Evolutionary conservation across 2,329 filamentous ascomycete genomes (phyloP).

Genomic region (Trichoderma guizhouense): DNA sequence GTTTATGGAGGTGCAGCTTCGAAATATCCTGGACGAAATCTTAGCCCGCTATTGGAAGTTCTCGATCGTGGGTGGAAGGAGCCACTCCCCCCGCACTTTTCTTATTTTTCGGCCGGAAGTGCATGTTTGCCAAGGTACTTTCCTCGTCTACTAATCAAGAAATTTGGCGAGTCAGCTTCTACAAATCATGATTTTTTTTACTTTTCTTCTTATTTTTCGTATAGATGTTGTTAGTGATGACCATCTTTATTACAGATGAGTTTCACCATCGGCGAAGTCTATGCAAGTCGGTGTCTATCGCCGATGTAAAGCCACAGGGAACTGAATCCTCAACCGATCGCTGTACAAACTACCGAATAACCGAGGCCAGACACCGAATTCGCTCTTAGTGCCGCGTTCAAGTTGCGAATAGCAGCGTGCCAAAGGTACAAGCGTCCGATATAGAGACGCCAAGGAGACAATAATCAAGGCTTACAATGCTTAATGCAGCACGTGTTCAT

Average conservation of each 20-base stretch:
- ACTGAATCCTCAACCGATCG: neutral
- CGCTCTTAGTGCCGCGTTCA: neutral
- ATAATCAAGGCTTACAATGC: neutral
- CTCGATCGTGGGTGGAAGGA: neutral
- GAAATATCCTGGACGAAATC: neutral
- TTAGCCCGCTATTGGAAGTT: neutral
- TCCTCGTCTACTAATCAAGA: neutral
- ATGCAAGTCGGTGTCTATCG: neutral
- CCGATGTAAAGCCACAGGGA: neutral
- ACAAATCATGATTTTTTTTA: neutral
- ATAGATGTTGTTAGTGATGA: neutral
- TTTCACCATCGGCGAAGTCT: neutral
- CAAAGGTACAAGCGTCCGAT: neutral
- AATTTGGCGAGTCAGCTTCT: neutral
- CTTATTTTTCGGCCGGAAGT: neutral
- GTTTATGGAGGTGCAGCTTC: neutral
- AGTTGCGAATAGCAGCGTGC: neutral
- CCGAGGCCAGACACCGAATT: slow-evolving; percentile 2
- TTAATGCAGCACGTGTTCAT: neutral
- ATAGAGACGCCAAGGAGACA: neutral
- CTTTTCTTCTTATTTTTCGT: neutral
- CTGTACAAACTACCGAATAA: slow-evolving; percentile 4
- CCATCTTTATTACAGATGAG: neutral
- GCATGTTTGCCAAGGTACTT: neutral
- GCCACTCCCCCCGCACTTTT: neutral